Evolutionary conservation across 2,329 filamentous ascomycete species (phyloP).

Genomic region (Talaromyces sp.): DNA sequence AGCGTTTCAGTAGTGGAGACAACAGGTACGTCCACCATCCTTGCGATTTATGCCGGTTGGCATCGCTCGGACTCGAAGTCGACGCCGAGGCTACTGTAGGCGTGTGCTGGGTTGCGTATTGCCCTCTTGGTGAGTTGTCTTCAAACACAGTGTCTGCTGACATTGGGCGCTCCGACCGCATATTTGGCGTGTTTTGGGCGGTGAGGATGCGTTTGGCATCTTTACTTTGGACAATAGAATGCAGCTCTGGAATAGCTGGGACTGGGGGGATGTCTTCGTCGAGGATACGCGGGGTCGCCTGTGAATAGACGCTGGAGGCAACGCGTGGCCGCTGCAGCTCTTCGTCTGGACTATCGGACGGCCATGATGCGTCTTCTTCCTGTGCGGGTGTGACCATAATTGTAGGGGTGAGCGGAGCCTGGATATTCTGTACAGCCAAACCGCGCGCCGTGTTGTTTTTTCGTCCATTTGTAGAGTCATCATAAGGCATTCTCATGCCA

Average conservation of each 20-base stretch:
- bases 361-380: conserved; percentile 31
- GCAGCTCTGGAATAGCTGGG: conserved; percentile 33
- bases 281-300: conserved; percentile 28
- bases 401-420: conserved; percentile 37
- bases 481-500: conserved; percentile 37
- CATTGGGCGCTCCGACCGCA: conserved; percentile 24
- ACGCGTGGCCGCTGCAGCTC: conserved; percentile 24
- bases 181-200: conserved; percentile 15
- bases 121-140: conserved; percentile 27
- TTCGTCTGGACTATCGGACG: conserved; percentile 17
- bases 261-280: conserved; percentile 34
- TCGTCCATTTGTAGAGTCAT: conserved; percentile 14
- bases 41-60: conserved; percentile 38
- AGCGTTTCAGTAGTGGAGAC: conserved; percentile 39
- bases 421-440: conserved; percentile 3
- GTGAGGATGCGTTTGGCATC: conserved; percentile 12
- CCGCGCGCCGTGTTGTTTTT: not conserved
- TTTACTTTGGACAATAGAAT: conserved; percentile 17
- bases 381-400: conserved; percentile 44
- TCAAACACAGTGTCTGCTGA: conserved; percentile 35
- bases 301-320: conserved; percentile 42
- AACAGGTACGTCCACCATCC: conserved; percentile 48
- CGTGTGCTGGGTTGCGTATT: conserved; percentile 17
- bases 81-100: conserved; percentile 15
- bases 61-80: conserved; percentile 29